These are phyloP conservation scores for Pseudomonodictys pantanalensis DNA, from an alignment of 495 filamentous ascomycete genomes.

Conservation along the genomic window DNA sequence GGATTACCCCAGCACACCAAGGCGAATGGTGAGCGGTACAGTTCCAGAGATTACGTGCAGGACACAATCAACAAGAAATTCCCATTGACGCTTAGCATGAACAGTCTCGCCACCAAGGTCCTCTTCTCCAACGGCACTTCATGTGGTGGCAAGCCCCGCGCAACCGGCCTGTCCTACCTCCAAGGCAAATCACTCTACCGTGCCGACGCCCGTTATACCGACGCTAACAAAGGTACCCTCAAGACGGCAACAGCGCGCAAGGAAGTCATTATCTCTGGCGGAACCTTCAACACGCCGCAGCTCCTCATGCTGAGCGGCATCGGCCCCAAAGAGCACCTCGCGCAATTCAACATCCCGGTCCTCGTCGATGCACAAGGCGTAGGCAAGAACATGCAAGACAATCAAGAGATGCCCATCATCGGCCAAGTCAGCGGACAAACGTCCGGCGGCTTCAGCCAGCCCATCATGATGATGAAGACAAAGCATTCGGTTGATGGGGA, in stretches of 20 bases:
- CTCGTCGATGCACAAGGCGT: constrained; percentile 23
- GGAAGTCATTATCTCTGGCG: constrained; percentile 30
- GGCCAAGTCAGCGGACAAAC: not conserved
- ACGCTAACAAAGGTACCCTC: constrained; percentile 16
- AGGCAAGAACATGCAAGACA: constrained; percentile 30
- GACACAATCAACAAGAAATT: constrained; percentile 51
- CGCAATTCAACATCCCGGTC: constrained; percentile 18
- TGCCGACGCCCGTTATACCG: constrained; percentile 46
- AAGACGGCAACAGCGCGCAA: constrained; percentile 25
- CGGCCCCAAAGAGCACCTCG: constrained; percentile 25
- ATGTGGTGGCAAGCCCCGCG: constrained; percentile 45
- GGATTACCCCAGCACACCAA: constrained; percentile 53
- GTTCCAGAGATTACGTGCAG: constrained; percentile 54
- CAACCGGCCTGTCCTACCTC: constrained; percentile 63
- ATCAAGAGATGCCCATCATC: constrained; percentile 29
- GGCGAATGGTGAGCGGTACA: constrained; percentile 49
- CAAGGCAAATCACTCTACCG: constrained; percentile 58
- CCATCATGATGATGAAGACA: constrained; percentile 20
- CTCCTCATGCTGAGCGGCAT: constrained; percentile 33
- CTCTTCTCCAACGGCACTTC: constrained; percentile 49
- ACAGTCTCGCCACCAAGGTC: constrained; percentile 61
- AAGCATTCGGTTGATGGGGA: constrained; percentile 20
- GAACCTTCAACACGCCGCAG: constrained; percentile 29
- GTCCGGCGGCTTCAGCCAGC: constrained; percentile 9
- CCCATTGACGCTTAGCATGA: constrained; percentile 54